Evolutionary conservation across 2,329 filamentous ascomycete genomes (phyloP), one percentile per base, ranked within the genome.

Genomic region (Tolypocladium ovalisporum): DNA sequence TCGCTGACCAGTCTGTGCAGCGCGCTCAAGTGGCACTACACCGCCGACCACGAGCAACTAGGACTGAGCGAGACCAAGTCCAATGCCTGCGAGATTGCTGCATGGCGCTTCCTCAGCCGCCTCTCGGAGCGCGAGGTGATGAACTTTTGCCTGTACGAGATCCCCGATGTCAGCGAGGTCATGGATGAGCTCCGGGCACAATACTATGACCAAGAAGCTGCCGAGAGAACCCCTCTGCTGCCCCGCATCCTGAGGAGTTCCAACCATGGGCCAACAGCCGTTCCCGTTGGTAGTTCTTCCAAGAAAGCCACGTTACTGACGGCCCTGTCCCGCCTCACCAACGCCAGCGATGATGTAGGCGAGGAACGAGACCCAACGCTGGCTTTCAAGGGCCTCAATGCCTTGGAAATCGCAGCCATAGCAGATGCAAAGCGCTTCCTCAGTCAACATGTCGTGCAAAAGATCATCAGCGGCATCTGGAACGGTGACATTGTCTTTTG

Each of bases 401-500:
- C 90, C 1, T 78, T 97, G 19, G 90, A 96, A 68, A 92, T 96
- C 65, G 90, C 90, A 32, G 86, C 87, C 52, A 84, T 95, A 24
- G 87, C 87, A 15, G 81, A 89, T 58, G 89, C 89, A 35, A 96
- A 96, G 73, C 88, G 88, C 52, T 95, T 96, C 63, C 79, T 96
- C 39, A 87, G 86, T 66, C 90, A 95, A 69, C 80, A 81, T 59
- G 82, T 89, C 3, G 87, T 95, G 13, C 90, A 96, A 68, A 88
- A 87, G 65, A 88, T 95, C 62, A 83, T 96, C 60, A 87, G 88
- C 52, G 88, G 88, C 54, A 89, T 96, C 56, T 95, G 90, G 90
- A 84, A 86, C 61, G 90, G 90, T 52, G 86, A 92, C 62, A 90
- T 96, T 59, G 82, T 92, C 40, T 94, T 95, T 69, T 96, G 90